Base-by-base conservation (phyloP, 768 basidiomycete species). In the Lentinula edodes region DNA sequence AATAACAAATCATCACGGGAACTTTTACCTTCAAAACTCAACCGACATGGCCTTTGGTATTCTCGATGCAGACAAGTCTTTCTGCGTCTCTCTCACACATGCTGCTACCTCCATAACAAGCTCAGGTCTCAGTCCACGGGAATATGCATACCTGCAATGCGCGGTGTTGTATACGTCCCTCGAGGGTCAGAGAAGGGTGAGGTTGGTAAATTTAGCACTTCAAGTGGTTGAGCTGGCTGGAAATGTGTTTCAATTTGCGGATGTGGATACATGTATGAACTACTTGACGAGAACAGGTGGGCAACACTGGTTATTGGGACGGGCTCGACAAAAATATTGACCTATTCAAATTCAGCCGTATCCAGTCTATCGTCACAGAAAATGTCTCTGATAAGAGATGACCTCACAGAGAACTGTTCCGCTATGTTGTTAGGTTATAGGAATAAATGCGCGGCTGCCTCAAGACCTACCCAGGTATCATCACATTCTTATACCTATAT, bases 231-330 rank as follows among this genome's bases (percentile, higher is more conserved):
- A 87, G 42, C 74, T 98, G 64, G 92, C 94, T n/a, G 92, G 87
- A 8, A 95, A 90, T 70, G 87, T 98, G 10, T 99, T 95, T 76
- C 85, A 90, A 55, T 92, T 78, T 72, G 94, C 93, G 12, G 97
- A 99, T 73, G 81, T 94, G 77, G 95, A 98, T 66, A 83, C 91
- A 2, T 84, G 88, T 1, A 79, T 95, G 23, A 82, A 85, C 46
- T 78, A 89, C 71, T 73, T 93, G 63, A 78, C 88, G 36, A 91
- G 94, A 64, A 85, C 91, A 69, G 88, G 96, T 94, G 63, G 67
- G 83, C 69, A 5, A 65, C 52, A n/a, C n/a, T 34, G n/a, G 28
- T 23, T 63, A 53, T 36, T 55, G 7, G 6, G 3, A 43, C 7
- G n/a, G 15, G 45, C 52, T 48, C 46, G 13, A 6, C 34, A 18